Evolutionary conservation across 768 basidiomycete genomes (phyloP), one percentile per base, ranked within the genome.

Genomic region (Pholiota molesta): DNA sequence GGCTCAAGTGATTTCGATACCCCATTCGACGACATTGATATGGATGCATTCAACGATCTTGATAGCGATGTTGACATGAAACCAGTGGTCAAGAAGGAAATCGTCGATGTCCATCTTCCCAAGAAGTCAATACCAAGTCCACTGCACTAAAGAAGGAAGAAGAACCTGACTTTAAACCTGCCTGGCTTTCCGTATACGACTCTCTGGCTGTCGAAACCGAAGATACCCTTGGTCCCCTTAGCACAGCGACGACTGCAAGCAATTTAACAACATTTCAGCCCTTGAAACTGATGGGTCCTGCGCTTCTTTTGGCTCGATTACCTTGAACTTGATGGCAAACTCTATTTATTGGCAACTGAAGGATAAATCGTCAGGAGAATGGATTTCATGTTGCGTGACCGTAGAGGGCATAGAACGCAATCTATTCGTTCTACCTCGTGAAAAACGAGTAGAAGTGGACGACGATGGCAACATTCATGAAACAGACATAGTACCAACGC

Each of bases 261-360:
- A 77, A 82, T 54, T 62, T 80, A 53, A 70, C 69, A 71, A 80
- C 21, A 65, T 87, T 7, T 83, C 83, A 44, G 89, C 89, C 0
- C 81, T 95, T 2, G 94, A 98, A 69, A 77, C 84, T 4, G 94
- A 97, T 65, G 95, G 94, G 1, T 91, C 88, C 77, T 99, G 14
- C 85, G 84, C 28, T 95, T 99, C 80, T 99, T 90, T 79, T 99
- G 97, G 97, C 80, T 98, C 21, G 97, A 99, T 71, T 94, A 94
- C 69, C 86, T 96, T 35, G 95, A 99, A 71, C 83, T 86, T 52
- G 85, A 91, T 16, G 97, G 95, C 16, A 86, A 84, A 62, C 79
- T 99, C 3, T 90, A 94, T 71, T 99, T 65, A 85, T 93, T 47
- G 97, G 97, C 7, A 99, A 76, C 84, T 95, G 45, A 86, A 90